Base-by-base conservation (phyloP, 1,284 basidiomycete species). In the Cryptococcus hybrid region DNA sequence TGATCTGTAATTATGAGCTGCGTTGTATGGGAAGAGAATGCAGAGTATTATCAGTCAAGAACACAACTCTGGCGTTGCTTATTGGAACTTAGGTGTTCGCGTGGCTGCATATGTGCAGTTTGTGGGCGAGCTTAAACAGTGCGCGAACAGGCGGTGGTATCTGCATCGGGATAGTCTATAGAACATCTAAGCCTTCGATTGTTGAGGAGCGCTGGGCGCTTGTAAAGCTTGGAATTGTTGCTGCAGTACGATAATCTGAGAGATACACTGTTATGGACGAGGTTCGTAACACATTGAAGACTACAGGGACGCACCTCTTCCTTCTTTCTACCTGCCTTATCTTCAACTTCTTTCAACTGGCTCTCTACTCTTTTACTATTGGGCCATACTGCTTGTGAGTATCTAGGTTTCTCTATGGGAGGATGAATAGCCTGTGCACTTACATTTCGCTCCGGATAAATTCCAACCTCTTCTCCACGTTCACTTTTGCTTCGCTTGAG, bases 401-500 rank as follows among this genome's bases (percentile, higher is more conserved):
- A 39, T 37, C 44, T 43, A 11, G 13, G n/a, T 44, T 47, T 30
- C 30, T 24, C 46, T 30, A 47, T 11, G 34, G 40, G 39, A 24
- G n/a, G 5, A 51, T n/a, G 11, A 30, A 30, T 3, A 35, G 12
- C 45, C 47, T 45, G 15, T 36, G 6, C 4, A 81, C 89, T 59
- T 60, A 97, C 94, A 96, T 91, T 77, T 99, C 94, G 51, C 84
- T 80, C 54, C 81, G 83, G 71, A 99, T 98, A 78, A 92, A 97
- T 60, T 92, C 90, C 43, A 99, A 79, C 5, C 95, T 86, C 58
- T 91, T 97, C 62, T 92, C 86, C 37, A 99, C 91, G 70, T 95
- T 97, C 57, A 80, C 81, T 72, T 89, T 90, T 8, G 95, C 95
- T 67, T 98, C 96, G 5, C 78, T 77, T 67, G 88, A 86, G 63